Percentiles rank a stretch among this genome's conserved stretches.
Evolutionary conservation across 2,329 filamentous ascomycete species (phyloP).

Genomic region (Sporothrix humicola): DNA sequence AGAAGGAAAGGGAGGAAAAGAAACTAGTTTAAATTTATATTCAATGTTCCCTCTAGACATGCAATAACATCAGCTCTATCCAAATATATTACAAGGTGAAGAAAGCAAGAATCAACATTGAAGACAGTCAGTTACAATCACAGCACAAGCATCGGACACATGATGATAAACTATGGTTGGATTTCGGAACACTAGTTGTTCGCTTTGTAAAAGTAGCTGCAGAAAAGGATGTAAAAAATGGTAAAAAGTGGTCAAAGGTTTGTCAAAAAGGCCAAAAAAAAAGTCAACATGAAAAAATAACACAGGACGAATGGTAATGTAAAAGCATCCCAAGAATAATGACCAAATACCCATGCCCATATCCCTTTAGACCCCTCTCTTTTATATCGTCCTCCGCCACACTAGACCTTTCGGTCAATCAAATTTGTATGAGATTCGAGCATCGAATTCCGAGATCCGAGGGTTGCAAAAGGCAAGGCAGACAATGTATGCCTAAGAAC

Average conservation of each 20-base stretch:
- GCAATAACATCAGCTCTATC: no score
- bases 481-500: neutral
- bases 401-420: neutral
- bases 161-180: no score
- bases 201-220: no score
- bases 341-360: neutral
- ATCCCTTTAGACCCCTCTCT: neutral
- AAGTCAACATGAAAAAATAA: neutral
- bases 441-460: neutral
- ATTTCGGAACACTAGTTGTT: no score
- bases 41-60: no score
- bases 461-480: constrained; percentile 2
- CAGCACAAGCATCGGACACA: no score
- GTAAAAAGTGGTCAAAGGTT: neutral
- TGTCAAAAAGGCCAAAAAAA: neutral
- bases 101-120: no score
- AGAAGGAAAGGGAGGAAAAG: no score
- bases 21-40: no score
- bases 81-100: no score
- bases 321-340: neutral
- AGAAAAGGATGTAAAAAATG: neutral
- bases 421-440: neutral
- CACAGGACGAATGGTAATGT: constrained; percentile 8
- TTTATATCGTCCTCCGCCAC: neutral
- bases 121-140: no score